phyloP scores from a whole-genome alignment of 768 basidiomycete species.

The Tricholoma saponaceum region DNA sequence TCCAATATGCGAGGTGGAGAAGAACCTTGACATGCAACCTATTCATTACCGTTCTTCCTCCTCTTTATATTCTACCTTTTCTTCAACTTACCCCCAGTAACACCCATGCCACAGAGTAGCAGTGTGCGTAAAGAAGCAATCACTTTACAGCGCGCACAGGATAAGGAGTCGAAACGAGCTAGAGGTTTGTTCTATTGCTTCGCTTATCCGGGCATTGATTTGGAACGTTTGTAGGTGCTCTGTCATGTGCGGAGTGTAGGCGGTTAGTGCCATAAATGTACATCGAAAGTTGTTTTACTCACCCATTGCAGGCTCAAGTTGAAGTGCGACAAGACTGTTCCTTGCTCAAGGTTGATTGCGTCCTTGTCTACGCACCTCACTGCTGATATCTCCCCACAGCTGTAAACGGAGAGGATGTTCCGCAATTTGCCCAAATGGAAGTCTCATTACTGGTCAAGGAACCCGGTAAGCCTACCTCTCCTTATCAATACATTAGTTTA shows the following conservation, averaged over 20 bases:
- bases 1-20: not conserved
- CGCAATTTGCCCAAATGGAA: slow-evolving; percentile 76
- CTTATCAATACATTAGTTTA: not conserved
- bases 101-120: slow-evolving; percentile 42
- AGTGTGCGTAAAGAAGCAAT: slow-evolving; percentile 40
- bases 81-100: not conserved
- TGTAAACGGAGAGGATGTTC: slow-evolving; percentile 74
- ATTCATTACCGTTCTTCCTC: not conserved
- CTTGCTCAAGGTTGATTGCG: slow-evolving; percentile 42
- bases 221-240: slow-evolving; percentile 31
- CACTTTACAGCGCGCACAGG: slow-evolving; percentile 43
- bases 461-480: slow-evolving; percentile 48
- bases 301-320: slow-evolving; percentile 48
- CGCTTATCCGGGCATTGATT: not conserved
- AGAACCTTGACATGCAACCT: not conserved
- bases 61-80: not conserved
- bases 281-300: not conserved
- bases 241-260: slow-evolving; percentile 63
- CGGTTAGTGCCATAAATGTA: slow-evolving; percentile 33
- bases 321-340: slow-evolving; percentile 72
- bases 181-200: slow-evolving; percentile 39
- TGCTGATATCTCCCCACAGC: slow-evolving; percentile 18
- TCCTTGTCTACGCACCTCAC: not conserved
- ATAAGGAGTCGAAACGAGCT: slow-evolving; percentile 64
- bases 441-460: slow-evolving; percentile 72